Conservation (phyloP, 257 asterid species). For the Solanum microdontum region DNA sequence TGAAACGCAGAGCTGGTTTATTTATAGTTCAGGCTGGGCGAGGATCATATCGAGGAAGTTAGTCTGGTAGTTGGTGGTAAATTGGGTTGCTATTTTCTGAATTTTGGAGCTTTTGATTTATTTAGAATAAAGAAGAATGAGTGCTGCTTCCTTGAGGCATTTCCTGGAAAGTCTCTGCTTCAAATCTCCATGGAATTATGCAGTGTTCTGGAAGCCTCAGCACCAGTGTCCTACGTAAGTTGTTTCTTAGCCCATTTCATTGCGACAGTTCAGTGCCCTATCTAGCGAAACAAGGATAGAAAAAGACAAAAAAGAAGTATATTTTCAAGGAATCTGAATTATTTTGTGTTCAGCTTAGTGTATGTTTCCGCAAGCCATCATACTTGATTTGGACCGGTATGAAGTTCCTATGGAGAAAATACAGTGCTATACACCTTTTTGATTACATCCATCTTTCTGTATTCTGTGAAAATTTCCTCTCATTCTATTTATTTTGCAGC, state of each 20-base stretch:
- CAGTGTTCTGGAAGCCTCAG: conserved; percentile 84
- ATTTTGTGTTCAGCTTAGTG: not conserved
- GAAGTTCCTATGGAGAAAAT: not conserved
- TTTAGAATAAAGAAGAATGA: conserved; percentile 32
- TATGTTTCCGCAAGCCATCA: not conserved
- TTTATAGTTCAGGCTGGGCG: conserved; percentile 89
- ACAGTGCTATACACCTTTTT: not conserved
- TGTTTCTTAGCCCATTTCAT: not conserved
- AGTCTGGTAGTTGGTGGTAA: conserved; percentile 22
- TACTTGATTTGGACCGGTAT: not conserved
- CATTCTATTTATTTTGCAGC: not conserved
- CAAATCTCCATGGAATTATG: conserved; percentile 84
- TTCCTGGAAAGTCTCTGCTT: conserved; percentile 69
- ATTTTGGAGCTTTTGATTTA: conserved; percentile 21
- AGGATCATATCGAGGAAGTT: conserved; percentile 90
- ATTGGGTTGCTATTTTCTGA: conserved; percentile 20
- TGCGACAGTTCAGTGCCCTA: not conserved
- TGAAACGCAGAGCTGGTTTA: conserved; percentile 84
- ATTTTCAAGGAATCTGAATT: not conserved
- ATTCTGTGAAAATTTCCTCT: not conserved
- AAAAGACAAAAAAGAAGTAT: not conserved
- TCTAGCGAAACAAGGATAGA: not conserved
- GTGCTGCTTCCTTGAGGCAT: conserved; percentile 54
- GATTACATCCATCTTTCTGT: not conserved
- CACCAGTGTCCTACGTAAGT: conserved; percentile 55